phyloP scores from a whole-genome alignment of 257 asterid species.

The Primulina eburnea region DNA sequence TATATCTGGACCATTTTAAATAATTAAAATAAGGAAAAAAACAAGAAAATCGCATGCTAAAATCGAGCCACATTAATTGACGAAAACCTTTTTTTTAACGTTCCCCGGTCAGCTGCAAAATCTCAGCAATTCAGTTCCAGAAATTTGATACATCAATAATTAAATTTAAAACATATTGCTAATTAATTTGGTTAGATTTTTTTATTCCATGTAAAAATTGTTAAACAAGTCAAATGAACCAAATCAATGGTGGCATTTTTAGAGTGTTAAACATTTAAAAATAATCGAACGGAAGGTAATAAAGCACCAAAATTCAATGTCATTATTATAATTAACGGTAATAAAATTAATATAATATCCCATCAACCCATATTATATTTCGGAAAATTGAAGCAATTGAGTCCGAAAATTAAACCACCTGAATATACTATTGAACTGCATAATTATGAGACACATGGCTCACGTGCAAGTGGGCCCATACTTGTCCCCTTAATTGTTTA shows the following conservation, averaged over 20 bases:
- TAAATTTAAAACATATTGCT: neutral
- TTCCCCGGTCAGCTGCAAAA: slow-evolving; percentile 23
- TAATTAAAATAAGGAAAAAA: slow-evolving; percentile 6
- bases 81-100: slow-evolving; percentile 4
- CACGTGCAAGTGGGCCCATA: slow-evolving; percentile 52
- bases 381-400: neutral
- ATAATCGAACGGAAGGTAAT: no score
- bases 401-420: slow-evolving; percentile 25
- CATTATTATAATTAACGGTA: no score
- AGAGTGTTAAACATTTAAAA: no score
- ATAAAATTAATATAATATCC: neutral
- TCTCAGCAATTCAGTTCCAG: slow-evolving; percentile 26
- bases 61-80: slow-evolving; percentile 2
- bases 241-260: no score
- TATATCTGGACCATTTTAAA: slow-evolving; percentile 14
- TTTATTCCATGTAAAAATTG: no score
- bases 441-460: slow-evolving; percentile 43
- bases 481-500: neutral
- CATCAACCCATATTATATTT: neutral
- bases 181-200: no score
- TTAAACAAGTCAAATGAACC: no score
- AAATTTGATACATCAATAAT: neutral
- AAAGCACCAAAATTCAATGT: no score
- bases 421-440: slow-evolving; percentile 5
- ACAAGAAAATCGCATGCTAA: neutral